These are phyloP conservation scores for Lipomyces chichibuensis DNA, from an alignment of 805 yeast genomes.

Conservation along the genomic window DNA sequence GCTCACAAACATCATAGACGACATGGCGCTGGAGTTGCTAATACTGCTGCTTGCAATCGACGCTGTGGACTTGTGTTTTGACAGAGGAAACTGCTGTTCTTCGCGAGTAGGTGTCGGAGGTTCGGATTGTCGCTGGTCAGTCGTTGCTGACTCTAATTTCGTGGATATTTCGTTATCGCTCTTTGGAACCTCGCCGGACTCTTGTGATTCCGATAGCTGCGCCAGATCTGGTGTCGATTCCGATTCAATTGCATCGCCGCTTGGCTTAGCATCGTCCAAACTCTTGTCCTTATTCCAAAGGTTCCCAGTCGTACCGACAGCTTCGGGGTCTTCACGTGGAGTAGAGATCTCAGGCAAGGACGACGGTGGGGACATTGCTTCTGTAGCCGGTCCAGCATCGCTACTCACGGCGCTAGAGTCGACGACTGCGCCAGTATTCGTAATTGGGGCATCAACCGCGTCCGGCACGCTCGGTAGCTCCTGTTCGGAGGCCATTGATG, in stretches of 20 bases:
- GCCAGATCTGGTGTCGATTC: background rate
- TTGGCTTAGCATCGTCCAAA: too few species aligned
- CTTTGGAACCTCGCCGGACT: background rate
- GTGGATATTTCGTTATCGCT: background rate
- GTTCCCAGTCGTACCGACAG: background rate
- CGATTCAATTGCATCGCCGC: background rate
- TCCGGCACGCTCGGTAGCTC: background rate
- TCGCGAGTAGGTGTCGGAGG: background rate
- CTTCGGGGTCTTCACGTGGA: background rate
- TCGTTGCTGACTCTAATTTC: background rate
- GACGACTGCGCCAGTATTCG: background rate
- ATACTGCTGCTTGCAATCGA: conserved; percentile 7
- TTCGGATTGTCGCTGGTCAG: background rate
- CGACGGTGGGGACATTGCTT: background rate
- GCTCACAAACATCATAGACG: conserved; percentile 53
- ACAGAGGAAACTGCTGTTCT: background rate
- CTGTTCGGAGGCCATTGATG: background rate
- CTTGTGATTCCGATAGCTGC: background rate
- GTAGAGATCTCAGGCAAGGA: background rate
- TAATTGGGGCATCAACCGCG: background rate
- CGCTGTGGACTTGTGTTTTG: conserved; percentile 6
- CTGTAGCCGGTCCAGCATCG: background rate
- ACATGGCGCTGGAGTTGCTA: conserved; percentile 22
- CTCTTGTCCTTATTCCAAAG: too few species aligned
- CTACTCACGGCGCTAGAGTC: background rate